phyloP scores from a whole-genome alignment of 2,329 filamentous ascomycete species.

The Clonostachys byssicola region DNA sequence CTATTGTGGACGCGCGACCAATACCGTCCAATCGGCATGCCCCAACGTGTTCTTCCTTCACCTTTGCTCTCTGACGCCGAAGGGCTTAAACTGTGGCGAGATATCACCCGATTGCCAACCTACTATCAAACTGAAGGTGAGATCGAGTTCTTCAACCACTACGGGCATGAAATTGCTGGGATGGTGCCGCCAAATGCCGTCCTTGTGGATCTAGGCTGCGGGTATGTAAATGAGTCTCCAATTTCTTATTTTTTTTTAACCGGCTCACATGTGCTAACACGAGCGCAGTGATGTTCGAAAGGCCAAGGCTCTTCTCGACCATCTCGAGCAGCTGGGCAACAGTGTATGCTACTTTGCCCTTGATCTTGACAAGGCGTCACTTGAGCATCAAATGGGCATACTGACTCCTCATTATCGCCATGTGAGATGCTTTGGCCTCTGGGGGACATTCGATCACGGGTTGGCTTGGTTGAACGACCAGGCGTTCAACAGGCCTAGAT shows the following conservation, averaged over 20 bases:
- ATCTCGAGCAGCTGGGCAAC: not conserved
- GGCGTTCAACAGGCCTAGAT: not conserved
- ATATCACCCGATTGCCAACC: not conserved
- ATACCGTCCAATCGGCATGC: no score
- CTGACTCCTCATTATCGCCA: not conserved
- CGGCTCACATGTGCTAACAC: not conserved
- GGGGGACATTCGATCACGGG: not conserved
- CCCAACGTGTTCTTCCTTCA: not conserved
- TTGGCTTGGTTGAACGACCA: not conserved
- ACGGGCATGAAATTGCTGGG: not conserved
- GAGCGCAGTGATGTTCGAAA: not conserved
- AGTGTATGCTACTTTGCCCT: not conserved
- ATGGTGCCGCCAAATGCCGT: not conserved
- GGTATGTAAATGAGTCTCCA: no score
- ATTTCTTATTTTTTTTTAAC: not conserved
- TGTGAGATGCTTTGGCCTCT: not conserved
- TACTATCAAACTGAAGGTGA: not conserved
- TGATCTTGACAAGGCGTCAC: not conserved
- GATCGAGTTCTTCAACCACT: not conserved
- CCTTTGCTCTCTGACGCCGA: not conserved
- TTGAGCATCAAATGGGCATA: not conserved
- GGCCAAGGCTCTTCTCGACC: not conserved
- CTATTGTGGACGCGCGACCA: no score
- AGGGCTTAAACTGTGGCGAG: not conserved
- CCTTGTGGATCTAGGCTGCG: not conserved